Conservation (phyloP, 441 rosid genomes). For the Cnidoscolus chayamansa region DNA sequence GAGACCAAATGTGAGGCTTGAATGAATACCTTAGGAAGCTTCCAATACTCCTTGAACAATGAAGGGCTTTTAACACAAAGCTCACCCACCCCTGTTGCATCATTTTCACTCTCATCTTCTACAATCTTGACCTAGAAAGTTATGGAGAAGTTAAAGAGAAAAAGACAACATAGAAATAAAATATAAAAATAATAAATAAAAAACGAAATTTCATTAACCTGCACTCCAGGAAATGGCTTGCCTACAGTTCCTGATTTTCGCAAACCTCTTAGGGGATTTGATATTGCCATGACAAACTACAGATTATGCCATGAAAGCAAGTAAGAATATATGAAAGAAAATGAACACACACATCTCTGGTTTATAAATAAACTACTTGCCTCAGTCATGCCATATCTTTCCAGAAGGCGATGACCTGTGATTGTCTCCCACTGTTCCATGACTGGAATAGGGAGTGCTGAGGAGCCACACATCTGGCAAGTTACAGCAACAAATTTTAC, state of each 20-base stretch:
- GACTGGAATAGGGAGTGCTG: slow-evolving; percentile 92
- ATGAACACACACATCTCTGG: background rate
- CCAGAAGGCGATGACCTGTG: slow-evolving; percentile 92
- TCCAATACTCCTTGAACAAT: slow-evolving; percentile 92
- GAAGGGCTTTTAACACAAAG: slow-evolving; percentile 93
- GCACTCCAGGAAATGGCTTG: slow-evolving; percentile 89
- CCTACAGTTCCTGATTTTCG: slow-evolving; percentile 96
- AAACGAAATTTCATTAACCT: slow-evolving; percentile 47
- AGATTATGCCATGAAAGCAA: slow-evolving; percentile 17
- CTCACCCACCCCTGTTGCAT: slow-evolving; percentile 61
- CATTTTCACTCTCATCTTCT: slow-evolving; percentile 54
- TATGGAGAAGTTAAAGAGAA: slow-evolving; percentile 16
- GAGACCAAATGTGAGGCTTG: slow-evolving; percentile 2
- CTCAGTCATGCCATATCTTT: slow-evolving; percentile 99
- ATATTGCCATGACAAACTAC: slow-evolving; percentile 92
- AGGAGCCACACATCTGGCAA: slow-evolving; percentile 90
- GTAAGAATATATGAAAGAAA: slow-evolving; percentile 12
- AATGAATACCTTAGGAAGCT: slow-evolving; percentile 70
- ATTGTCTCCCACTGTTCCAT: slow-evolving; percentile 93
- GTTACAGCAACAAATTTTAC: slow-evolving; percentile 4
- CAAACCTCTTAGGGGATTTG: slow-evolving; percentile 75
- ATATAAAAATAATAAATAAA: background rate
- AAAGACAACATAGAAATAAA: background rate
- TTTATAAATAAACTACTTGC: slow-evolving; percentile 37
- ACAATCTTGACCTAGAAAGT: slow-evolving; percentile 61